phyloP scores from a whole-genome alignment of 441 rosid genomes.

The Eugenia klotzschiana region DNA sequence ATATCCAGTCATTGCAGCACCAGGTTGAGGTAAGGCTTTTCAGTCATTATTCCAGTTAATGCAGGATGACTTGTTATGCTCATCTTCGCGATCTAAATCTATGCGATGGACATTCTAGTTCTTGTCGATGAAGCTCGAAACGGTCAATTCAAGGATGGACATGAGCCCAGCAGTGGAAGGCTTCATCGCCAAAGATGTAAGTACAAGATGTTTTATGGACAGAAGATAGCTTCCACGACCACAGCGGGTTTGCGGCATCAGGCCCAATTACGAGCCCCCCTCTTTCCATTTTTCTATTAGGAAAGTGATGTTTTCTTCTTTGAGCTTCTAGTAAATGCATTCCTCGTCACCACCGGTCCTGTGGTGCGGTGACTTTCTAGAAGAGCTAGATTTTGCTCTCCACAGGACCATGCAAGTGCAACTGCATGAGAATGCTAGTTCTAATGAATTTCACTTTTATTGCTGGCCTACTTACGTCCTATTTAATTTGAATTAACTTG shows the following conservation, averaged over 20 bases:
- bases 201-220: neutral
- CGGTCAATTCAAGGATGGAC: constrained; percentile 5
- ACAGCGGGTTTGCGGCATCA: neutral
- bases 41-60: neutral
- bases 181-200: constrained; percentile 3
- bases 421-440: neutral
- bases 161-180: neutral
- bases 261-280: neutral
- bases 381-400: neutral
- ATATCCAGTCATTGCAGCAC: constrained; percentile 49
- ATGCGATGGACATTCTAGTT: neutral
- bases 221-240: neutral
- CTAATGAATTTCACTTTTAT: neutral
- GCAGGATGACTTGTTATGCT: neutral
- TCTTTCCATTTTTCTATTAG: neutral
- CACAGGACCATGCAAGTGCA: neutral
- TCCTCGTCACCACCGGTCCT: neutral
- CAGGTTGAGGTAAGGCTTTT: constrained; percentile 46
- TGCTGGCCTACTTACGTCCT: neutral
- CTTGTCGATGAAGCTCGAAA: constrained; percentile 9
- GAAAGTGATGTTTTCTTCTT: neutral
- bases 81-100: neutral
- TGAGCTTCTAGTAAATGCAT: neutral
- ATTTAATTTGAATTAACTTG: neutral
- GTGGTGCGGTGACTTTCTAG: neutral